These are phyloP conservation scores for Tulasnella sp. DNA, from an alignment of 768 basidiomycete genomes.

Conservation along the genomic window DNA sequence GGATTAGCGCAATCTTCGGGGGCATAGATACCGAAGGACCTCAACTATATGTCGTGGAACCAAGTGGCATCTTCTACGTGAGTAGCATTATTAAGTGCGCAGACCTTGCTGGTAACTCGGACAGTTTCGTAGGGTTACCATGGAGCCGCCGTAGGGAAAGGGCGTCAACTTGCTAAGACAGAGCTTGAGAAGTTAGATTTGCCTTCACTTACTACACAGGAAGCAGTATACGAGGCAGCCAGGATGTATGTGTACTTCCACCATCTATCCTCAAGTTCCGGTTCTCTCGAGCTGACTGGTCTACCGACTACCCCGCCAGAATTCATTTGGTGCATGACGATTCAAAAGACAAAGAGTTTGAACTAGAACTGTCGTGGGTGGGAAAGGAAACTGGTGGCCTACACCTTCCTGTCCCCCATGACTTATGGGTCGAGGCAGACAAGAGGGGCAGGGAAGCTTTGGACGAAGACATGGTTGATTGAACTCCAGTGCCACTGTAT, in stretches of 20 bases:
- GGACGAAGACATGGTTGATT: slow-evolving; percentile 29
- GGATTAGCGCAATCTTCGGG: slow-evolving; percentile 87
- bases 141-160: slow-evolving; percentile 96
- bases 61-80: slow-evolving; percentile 88
- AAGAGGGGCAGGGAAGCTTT: slow-evolving; percentile 80
- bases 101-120: not conserved
- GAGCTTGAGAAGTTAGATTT: slow-evolving; percentile 95
- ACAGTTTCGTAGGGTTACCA: slow-evolving; percentile 69
- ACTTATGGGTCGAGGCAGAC: slow-evolving; percentile 81
- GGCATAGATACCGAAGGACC: slow-evolving; percentile 87
- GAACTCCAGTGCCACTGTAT: not conserved
- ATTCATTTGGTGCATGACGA: slow-evolving; percentile 98
- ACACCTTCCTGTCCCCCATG: slow-evolving; percentile 81
- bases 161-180: slow-evolving; percentile 96
- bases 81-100: slow-evolving; percentile 36
- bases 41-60: slow-evolving; percentile 84
- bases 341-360: slow-evolving; percentile 96
- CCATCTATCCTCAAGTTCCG: not conserved
- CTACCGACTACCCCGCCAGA: slow-evolving; percentile 44
- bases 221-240: slow-evolving; percentile 90
- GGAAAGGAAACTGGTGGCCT: slow-evolving; percentile 74
- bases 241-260: slow-evolving; percentile 66
- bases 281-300: not conserved
- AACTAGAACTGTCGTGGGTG: slow-evolving; percentile 97
- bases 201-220: slow-evolving; percentile 67